phyloP scores from a whole-genome alignment of 2,329 filamentous ascomycete species.

The Diatrype stigma region DNA sequence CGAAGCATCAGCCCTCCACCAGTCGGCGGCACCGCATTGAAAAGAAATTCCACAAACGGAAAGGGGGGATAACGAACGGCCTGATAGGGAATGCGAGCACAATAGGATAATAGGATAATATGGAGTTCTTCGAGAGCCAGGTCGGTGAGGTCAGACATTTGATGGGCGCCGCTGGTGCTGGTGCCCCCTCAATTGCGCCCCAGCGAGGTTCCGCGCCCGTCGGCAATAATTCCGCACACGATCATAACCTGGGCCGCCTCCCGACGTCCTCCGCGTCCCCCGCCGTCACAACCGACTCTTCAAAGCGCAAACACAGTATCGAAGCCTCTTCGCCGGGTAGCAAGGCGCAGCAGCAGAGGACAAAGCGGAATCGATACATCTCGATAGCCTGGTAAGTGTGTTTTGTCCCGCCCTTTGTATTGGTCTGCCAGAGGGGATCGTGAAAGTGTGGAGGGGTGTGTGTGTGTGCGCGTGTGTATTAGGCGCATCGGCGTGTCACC shows the following conservation, averaged over 20 bases:
- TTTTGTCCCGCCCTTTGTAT: not conserved
- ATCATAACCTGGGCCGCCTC: not conserved
- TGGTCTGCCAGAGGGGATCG: too few species aligned
- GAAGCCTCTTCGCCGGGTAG: slow-evolving; percentile 16
- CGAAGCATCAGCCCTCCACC: not conserved
- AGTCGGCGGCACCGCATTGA: not conserved
- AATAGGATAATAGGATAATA: slow-evolving; percentile 13
- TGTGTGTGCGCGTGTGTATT: too few species aligned
- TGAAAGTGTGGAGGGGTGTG: too few species aligned
- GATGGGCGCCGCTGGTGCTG: not conserved
- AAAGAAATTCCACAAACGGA: not conserved
- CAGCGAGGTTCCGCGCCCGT: slow-evolving; percentile 9
- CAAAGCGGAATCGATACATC: slow-evolving; percentile 60
- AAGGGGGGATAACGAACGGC: not conserved
- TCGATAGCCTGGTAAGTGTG: slow-evolving; percentile 55
- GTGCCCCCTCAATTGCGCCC: slow-evolving; percentile 3
- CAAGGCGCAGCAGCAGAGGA: slow-evolving; percentile 38
- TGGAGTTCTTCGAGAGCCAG: slow-evolving; percentile 32
- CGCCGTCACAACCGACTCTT: not conserved
- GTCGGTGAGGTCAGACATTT: slow-evolving; percentile 25
- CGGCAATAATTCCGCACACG: slow-evolving; percentile 12
- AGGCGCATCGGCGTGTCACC: too few species aligned
- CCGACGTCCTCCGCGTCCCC: not conserved
- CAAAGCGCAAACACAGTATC: slow-evolving; percentile 22
- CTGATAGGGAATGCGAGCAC: too few species aligned